phyloP scores from a whole-genome alignment of 2,329 filamentous ascomycete genomes.

The Fusarium sp. region DNA sequence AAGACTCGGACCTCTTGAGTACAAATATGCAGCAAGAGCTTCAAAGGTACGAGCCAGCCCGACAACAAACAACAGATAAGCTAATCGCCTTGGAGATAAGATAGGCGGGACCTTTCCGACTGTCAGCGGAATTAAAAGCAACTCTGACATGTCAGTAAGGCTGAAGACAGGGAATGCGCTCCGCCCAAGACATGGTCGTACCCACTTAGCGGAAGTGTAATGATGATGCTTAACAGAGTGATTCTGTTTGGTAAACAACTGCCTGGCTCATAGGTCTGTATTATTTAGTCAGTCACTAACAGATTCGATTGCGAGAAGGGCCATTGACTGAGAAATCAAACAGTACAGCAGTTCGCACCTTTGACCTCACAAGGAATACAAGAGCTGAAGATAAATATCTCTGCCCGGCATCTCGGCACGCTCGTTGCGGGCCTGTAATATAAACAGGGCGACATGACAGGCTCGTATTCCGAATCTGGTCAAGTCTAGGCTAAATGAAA shows the following conservation, averaged over 20 bases:
- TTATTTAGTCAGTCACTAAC: background rate
- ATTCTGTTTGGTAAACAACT: background rate
- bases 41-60: too few species aligned
- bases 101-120: fast-evolving
- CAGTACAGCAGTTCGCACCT: fast-evolving
- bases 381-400: background rate
- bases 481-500: background rate
- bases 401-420: background rate
- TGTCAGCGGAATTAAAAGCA: background rate
- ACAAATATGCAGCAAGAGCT: fast-evolving
- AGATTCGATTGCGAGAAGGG: fast-evolving
- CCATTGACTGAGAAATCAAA: fast-evolving
- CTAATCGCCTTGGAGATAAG: too few species aligned
- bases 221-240: background rate
- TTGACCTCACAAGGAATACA: background rate
- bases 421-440: background rate
- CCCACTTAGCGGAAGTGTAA: too few species aligned
- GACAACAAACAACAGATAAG: background rate
- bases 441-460: background rate
- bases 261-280: background rate
- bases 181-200: too few species aligned
- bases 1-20: fast-evolving
- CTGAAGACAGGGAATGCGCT: background rate
- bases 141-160: background rate
- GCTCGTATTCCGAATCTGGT: background rate